These are phyloP conservation scores for Monosporascus sp. DNA, from an alignment of 2,329 filamentous ascomycete genomes.

Conservation along the genomic window DNA sequence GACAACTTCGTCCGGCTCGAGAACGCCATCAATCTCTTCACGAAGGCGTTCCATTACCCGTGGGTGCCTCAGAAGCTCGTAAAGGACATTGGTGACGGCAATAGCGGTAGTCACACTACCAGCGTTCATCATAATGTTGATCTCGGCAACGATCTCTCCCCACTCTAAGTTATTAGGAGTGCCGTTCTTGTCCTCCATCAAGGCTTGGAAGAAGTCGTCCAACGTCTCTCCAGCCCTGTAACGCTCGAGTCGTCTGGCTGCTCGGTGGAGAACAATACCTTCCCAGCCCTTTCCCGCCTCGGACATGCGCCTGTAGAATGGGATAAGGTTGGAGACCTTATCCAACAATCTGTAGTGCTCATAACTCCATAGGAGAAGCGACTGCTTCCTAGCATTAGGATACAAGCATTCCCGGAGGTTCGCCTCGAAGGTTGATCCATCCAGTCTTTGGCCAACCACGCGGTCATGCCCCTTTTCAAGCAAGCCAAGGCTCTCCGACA, in stretches of 20 bases:
- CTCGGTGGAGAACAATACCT: constrained; percentile 42
- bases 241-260: constrained; percentile 36
- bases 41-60: constrained; percentile 32
- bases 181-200: constrained; percentile 45
- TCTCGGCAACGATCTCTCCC: constrained; percentile 54
- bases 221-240: constrained; percentile 47
- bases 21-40: constrained; percentile 39
- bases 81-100: constrained; percentile 48
- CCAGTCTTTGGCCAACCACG: constrained; percentile 35
- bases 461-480: constrained; percentile 44
- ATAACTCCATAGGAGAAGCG: constrained; percentile 44
- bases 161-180: constrained; percentile 41
- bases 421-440: constrained; percentile 40
- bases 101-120: constrained; percentile 44
- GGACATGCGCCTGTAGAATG: constrained; percentile 35
- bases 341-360: constrained; percentile 44
- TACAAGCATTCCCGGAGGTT: constrained; percentile 47
- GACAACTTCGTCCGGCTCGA: constrained; percentile 37
- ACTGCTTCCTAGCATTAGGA: constrained; percentile 44
- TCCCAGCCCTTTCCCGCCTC: constrained; percentile 38
- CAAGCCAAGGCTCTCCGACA: constrained; percentile 45
- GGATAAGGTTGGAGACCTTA: constrained; percentile 41
- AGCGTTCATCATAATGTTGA: constrained; percentile 47
- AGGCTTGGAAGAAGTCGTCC: constrained; percentile 51
- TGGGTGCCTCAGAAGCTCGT: constrained; percentile 45